Evolutionary conservation across 352 stramenopile genomes (phyloP).

Genomic region (Lagenidium sp.): DNA sequence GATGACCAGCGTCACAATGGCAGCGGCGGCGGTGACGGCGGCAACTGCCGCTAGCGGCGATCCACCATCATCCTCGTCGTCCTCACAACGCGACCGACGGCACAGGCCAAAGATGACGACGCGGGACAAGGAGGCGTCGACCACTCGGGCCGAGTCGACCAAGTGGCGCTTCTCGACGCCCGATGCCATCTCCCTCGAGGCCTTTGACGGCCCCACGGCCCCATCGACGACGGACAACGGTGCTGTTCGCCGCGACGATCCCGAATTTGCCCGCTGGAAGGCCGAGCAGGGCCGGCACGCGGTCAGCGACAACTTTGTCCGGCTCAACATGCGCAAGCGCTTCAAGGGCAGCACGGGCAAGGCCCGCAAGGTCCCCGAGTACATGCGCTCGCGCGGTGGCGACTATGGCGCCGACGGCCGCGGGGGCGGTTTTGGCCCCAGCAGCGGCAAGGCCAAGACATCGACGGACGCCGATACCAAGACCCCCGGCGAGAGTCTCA

Average conservation of each 20-base stretch:
- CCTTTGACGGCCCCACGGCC: conserved; percentile 3
- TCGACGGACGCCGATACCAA: background rate
- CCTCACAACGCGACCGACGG: background rate
- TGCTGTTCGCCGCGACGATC: conserved; percentile 1
- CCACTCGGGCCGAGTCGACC: background rate
- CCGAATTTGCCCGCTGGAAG: conserved; percentile 47
- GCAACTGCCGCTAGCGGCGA: background rate
- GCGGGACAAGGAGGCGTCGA: background rate
- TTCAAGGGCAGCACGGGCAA: conserved; percentile 59
- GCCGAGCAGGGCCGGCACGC: conserved; percentile 30
- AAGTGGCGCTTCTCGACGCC: conserved; percentile 11
- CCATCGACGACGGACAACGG: background rate
- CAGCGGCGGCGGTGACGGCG: background rate
- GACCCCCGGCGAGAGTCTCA: conserved; percentile 7
- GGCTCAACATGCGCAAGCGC: conserved; percentile 70
- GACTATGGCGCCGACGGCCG: conserved; percentile 2
- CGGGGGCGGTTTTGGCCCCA: conserved; percentile 7
- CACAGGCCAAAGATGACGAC: conserved; percentile 4
- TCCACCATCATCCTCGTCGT: background rate
- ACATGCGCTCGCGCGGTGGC: conserved; percentile 32
- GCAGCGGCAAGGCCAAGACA: conserved; percentile 15
- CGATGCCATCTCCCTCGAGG: conserved; percentile 8
- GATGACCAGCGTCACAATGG: background rate
- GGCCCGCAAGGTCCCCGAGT: conserved; percentile 55
- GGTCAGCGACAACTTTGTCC: conserved; percentile 76